Evolutionary conservation across 257 asterid species (phyloP), one percentile per base, ranked within the genome.

Genomic region (Capsicum rhomboideum): DNA sequence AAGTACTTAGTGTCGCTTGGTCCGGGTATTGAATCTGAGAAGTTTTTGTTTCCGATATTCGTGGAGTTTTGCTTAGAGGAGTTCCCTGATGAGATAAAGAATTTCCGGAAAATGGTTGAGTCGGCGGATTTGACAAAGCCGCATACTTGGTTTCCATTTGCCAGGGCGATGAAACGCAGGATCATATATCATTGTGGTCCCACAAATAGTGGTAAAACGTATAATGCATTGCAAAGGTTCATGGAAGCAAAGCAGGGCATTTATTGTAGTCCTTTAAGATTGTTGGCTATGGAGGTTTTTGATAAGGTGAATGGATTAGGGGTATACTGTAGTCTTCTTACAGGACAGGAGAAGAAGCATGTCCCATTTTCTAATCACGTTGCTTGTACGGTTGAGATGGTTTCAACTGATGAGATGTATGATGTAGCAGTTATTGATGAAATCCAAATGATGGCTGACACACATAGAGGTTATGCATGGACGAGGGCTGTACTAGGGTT

Each of bases 361-460:
- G 94, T 96, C 44, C 98, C 99, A 0, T 96, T 96, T 84, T 91
- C 99, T 14, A 93, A 92, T 84, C 99, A 96, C n/a, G 92, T 90
- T 81, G 98, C 99, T 54, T 96, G 99, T 85, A 94, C 98, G 8
- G 98, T 96, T 72, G 99, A 94, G 92, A 96, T 96, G 99, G 95
- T 84, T 31, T 96, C 99, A 1, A 88, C 95, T 1, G 94, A 92
- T 42, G 93, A 90, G 85, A 54, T 93, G 86, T 96, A 89, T 85
- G 99, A 96, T 77, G 99, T 96, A 86, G 99, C 99, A 21, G 97
- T 94, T 72, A 88, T 96, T 71, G 98, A 96, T 86, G 98, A 96
- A 82, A 96, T 96, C 86, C 99, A 94, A 75, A 94, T 96, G 99
- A 90, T 96, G 94, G 91, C 98, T 26, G 99, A 96, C 88, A 84